A percentile compares a stretch with the other conserved stretches of the same genome.
These are phyloP conservation scores for Cyberlindnera maclurae DNA, from an alignment of 805 yeast species.

Conservation along the genomic window DNA sequence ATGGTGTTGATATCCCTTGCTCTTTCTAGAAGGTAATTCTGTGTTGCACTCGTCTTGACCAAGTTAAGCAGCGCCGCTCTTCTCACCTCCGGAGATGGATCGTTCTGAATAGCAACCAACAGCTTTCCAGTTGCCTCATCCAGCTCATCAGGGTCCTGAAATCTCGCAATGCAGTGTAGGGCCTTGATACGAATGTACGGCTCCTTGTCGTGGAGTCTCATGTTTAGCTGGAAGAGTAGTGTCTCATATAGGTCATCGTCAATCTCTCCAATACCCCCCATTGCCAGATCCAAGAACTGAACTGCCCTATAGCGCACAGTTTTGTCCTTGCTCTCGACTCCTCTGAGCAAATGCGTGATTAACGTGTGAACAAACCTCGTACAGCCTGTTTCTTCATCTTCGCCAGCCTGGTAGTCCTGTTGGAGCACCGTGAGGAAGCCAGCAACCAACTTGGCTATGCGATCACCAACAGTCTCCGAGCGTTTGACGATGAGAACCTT, in stretches of 20 bases:
- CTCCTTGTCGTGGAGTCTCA: slow-evolving; percentile 70
- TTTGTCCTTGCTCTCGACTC: slow-evolving; percentile 69
- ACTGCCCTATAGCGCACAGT: slow-evolving; percentile 75
- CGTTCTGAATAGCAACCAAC: slow-evolving; percentile 56
- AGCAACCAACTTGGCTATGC: slow-evolving; percentile 62
- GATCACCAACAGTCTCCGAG: slow-evolving; percentile 65
- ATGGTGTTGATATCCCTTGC: slow-evolving; percentile 72
- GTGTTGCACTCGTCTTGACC: slow-evolving; percentile 44
- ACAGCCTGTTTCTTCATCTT: slow-evolving; percentile 33
- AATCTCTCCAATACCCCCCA: slow-evolving; percentile 67
- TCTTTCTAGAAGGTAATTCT: slow-evolving; percentile 61
- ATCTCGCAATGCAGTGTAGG: slow-evolving; percentile 65
- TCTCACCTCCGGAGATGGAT: slow-evolving; percentile 82
- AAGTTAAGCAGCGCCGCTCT: slow-evolving; percentile 75
- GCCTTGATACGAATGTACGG: slow-evolving; percentile 78
- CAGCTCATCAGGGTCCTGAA: slow-evolving; percentile 49
- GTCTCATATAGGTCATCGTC: slow-evolving; percentile 64
- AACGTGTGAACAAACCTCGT: slow-evolving; percentile 52
- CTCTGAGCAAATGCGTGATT: slow-evolving; percentile 64
- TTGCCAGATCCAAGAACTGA: slow-evolving; percentile 63
- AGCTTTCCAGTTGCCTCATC: slow-evolving; percentile 42
- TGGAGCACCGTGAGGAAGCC: slow-evolving; percentile 47
- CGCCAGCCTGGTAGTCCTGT: slow-evolving; percentile 22
- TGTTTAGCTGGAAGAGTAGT: slow-evolving; percentile 51
- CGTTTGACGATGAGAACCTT: slow-evolving; percentile 62